phyloP scores from a whole-genome alignment of 768 basidiomycete genomes.

The Nidularia sp. region DNA sequence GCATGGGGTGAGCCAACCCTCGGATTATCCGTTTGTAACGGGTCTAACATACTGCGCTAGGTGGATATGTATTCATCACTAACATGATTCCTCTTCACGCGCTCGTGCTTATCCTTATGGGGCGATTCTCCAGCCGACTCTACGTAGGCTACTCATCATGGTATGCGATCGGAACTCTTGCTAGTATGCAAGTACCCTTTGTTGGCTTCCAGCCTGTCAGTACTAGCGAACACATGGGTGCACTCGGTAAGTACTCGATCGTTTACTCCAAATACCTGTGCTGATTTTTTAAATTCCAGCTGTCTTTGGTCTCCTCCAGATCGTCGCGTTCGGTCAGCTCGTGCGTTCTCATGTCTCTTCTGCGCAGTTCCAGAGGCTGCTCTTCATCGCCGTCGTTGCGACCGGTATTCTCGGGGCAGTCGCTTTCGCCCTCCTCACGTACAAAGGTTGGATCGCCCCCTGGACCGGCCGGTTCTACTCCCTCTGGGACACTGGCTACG shows the following conservation, averaged over 20 bases:
- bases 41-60: slow-evolving; percentile 25
- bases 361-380: slow-evolving; percentile 85
- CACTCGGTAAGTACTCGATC: slow-evolving; percentile 60
- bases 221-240: slow-evolving; percentile 98
- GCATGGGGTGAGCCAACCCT: slow-evolving; percentile 76
- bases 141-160: slow-evolving; percentile 96
- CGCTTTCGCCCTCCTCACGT: slow-evolving; percentile 78
- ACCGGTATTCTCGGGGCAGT: slow-evolving; percentile 68
- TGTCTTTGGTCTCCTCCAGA: slow-evolving; percentile 94
- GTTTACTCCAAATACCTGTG: slow-evolving; percentile 4
- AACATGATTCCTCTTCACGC: slow-evolving; percentile 99
- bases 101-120: slow-evolving; percentile 94
- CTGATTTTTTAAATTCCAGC: slow-evolving; percentile 34
- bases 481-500: slow-evolving; percentile 98
- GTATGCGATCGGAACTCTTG: slow-evolving; percentile 96
- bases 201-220: slow-evolving; percentile 98
- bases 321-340: slow-evolving; percentile 89
- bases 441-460: slow-evolving; percentile 93
- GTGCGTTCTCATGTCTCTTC: slow-evolving; percentile 87
- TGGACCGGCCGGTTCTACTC: slow-evolving; percentile 99
- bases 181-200: slow-evolving; percentile 99
- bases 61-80: slow-evolving; percentile 98
- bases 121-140: slow-evolving; percentile 85
- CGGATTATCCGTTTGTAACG: slow-evolving; percentile 2
- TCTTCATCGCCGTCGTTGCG: slow-evolving; percentile 64